Base-by-base conservation (phyloP, 2,329 filamentous ascomycete genomes). In the Bimuria novae-zelandiae region DNA sequence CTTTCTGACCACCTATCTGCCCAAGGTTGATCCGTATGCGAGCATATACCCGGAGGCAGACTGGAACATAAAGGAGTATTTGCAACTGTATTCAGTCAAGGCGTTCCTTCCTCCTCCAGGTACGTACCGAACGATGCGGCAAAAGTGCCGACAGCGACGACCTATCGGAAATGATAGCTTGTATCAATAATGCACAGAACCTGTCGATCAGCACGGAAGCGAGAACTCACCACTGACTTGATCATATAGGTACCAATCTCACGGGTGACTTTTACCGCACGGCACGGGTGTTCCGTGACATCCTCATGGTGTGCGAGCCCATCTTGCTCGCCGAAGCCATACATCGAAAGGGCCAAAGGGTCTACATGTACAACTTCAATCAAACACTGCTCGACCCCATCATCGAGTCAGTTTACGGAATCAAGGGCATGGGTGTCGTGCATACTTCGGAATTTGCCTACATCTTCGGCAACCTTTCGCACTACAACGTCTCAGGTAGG, bases 371-470 rank as follows among this genome's bases (percentile, higher is more conserved):
- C 63, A 68, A 77, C 54, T 80, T 78, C 69, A 84, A 84, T 63
- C 80, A 83, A 59, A 84, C 81, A 0, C 73, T 84, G n/a, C 67
- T 82, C 2, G 77, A 75, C 3, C 71, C 75, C 0, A 72, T 79
- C 25, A 62, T 82, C n/a, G 65, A 67, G 8, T 46, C 68, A 3
- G 37, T 55, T 7, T 59, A 59, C 19, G 71, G 72, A 8, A 56
- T 68, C 3, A 67, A 72, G 1, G 77, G 77, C 1, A 60, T 79
- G 4, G 81, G 81, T 23, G 69, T 77, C 0, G 71, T 81, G 4
- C 82, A 84, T 61, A 81, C 79, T 0, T 78, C 79, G 0, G 82
- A 84, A 46, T 78, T 83, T 22, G 76, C 79, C 4, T 84, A 83
- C 64, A 68, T 81, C 3, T 83, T 79, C 53, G 80, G 61, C 19